Evolutionary conservation across 2,329 filamentous ascomycete species (phyloP).

Genomic region (Fusarium paranaense): DNA sequence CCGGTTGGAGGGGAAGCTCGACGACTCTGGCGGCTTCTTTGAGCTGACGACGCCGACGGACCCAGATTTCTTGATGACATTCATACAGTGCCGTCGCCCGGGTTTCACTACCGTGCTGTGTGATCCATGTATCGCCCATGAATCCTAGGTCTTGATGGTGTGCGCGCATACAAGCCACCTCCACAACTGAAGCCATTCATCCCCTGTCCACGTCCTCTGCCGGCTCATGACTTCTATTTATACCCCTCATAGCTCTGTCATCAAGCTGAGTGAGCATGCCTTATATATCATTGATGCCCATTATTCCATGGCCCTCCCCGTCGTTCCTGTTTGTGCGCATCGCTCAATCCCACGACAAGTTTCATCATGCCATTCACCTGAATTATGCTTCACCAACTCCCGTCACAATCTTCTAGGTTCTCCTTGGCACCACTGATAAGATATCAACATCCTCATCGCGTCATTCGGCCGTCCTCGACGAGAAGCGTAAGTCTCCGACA

Average conservation of each 20-base stretch:
- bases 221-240: constrained; percentile 1
- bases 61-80: constrained; percentile 10
- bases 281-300: not conserved
- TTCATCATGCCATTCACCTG: constrained; percentile 10
- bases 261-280: not conserved
- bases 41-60: constrained; percentile 33
- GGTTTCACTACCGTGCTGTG: constrained; percentile 11
- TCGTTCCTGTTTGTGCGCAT: not conserved
- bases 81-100: constrained; percentile 8
- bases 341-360: not conserved
- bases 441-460: not conserved
- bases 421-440: not conserved
- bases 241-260: not conserved
- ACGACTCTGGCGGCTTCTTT: not conserved
- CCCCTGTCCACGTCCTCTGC: not conserved
- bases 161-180: not conserved
- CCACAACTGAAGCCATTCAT: not conserved
- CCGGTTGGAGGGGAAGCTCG: not conserved
- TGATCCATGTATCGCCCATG: not conserved
- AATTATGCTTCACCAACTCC: not conserved
- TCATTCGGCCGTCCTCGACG: not conserved
- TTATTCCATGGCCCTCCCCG: not conserved
- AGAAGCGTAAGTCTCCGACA: not conserved
- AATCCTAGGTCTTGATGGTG: not conserved
- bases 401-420: not conserved